Evolutionary conservation across 495 filamentous ascomycete species (phyloP).

Genomic region (Astrothelium macrocarpum): DNA sequence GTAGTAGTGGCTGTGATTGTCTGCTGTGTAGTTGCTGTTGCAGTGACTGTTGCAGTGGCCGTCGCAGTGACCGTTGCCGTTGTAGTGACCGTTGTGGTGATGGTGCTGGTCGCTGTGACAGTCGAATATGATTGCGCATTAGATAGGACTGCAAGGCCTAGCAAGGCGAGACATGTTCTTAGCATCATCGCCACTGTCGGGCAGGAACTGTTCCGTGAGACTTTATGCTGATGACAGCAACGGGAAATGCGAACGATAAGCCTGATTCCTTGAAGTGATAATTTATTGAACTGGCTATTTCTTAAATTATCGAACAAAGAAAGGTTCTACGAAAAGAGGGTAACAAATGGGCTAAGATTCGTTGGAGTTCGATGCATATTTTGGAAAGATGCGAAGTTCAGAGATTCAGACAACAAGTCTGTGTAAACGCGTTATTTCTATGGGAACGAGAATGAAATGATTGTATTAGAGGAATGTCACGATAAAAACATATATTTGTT

Average conservation of each 20-base stretch:
- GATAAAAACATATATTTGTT: neutral
- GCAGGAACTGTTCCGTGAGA: neutral
- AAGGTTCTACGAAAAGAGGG: too few species aligned
- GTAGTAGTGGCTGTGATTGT: neutral
- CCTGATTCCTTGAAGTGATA: too few species aligned
- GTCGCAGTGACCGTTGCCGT: neutral
- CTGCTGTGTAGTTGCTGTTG: conserved; percentile 12
- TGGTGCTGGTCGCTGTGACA: neutral
- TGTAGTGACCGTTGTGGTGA: conserved; percentile 7
- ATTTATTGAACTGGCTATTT: too few species aligned
- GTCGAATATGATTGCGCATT: neutral
- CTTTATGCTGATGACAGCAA: too few species aligned
- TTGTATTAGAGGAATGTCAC: neutral
- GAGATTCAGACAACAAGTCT: neutral
- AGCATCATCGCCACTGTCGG: neutral
- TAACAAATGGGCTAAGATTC: too few species aligned
- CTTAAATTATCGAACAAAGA: too few species aligned
- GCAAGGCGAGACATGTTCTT: neutral
- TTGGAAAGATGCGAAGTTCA: neutral
- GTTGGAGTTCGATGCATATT: neutral
- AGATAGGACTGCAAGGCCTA: neutral
- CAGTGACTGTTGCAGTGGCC: conserved; percentile 8
- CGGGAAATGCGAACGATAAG: too few species aligned
- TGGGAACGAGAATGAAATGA: neutral
- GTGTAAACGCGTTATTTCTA: conserved; percentile 5